Conservation (phyloP, 1,284 basidiomycete species). For the Fomitiporia mediterranea region DNA sequence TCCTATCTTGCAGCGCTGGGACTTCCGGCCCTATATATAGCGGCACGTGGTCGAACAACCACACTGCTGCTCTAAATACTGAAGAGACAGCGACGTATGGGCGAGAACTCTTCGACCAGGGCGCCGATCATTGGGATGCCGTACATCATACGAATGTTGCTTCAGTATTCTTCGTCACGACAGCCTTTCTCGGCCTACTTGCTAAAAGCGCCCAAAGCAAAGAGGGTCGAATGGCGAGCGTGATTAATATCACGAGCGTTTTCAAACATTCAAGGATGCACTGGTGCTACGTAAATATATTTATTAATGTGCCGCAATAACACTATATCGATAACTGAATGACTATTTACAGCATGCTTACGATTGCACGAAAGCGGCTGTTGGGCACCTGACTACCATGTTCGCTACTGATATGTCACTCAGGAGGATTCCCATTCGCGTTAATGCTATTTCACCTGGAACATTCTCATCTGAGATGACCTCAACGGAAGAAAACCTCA, state of each 20-base stretch:
- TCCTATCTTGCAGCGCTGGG: not conserved
- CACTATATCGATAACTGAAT: not conserved
- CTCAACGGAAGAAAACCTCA: slow-evolving; percentile 18
- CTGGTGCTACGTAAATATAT: not conserved
- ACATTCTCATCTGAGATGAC: slow-evolving; percentile 30
- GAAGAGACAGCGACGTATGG: slow-evolving; percentile 21
- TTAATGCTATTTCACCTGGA: slow-evolving; percentile 32
- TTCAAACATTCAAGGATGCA: slow-evolving; percentile 26
- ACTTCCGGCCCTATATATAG: not conserved
- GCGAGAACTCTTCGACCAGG: slow-evolving; percentile 28
- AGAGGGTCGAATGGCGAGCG: slow-evolving; percentile 25
- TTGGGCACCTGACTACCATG: slow-evolving; percentile 30
- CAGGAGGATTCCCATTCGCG: slow-evolving; percentile 29
- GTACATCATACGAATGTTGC: slow-evolving; percentile 27
- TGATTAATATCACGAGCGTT: slow-evolving; percentile 34
- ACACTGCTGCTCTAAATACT: not conserved
- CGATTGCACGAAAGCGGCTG: slow-evolving; percentile 31
- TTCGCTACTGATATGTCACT: slow-evolving; percentile 32
- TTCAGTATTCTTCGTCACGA: slow-evolving; percentile 31
- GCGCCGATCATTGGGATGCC: slow-evolving; percentile 27
- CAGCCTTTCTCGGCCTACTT: slow-evolving; percentile 32
- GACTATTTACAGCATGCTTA: slow-evolving; percentile 29
- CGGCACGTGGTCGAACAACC: not conserved
- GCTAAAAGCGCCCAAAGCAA: slow-evolving; percentile 23
- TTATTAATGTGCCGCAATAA: not conserved